A percentile compares a stretch with the other conserved stretches of the same genome.
These are phyloP conservation scores for Stylonectria norvegica DNA, from an alignment of 2,329 filamentous ascomycete genomes.

Conservation along the genomic window DNA sequence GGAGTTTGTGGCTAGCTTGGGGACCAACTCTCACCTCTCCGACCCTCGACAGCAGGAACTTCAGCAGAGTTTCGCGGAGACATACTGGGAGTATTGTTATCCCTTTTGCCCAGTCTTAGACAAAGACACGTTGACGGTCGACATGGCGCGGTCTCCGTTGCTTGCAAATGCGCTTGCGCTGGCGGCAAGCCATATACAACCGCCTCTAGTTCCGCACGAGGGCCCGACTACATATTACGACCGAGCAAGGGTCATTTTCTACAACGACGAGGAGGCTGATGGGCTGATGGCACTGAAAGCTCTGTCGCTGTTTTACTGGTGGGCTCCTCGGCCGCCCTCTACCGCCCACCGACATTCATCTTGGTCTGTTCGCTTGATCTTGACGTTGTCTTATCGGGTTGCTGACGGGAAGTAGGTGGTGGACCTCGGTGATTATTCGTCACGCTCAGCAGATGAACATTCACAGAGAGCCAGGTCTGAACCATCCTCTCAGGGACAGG, in stretches of 20 bases:
- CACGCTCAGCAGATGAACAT: slow-evolving; percentile 44
- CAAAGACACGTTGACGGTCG: slow-evolving; percentile 26
- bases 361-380: no score
- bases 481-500: slow-evolving; percentile 15
- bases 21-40: slow-evolving; percentile 17
- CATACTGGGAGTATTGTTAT: slow-evolving; percentile 41
- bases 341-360: slow-evolving; percentile 38
- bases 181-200: slow-evolving; percentile 40
- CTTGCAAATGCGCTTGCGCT: slow-evolving; percentile 38
- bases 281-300: slow-evolving; percentile 35
- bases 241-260: slow-evolving; percentile 38
- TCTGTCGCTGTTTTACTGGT: slow-evolving; percentile 43
- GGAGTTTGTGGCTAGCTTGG: slow-evolving; percentile 27
- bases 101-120: slow-evolving; percentile 42
- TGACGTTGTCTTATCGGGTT: no score
- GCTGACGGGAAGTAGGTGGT: no score
- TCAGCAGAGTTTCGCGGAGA: slow-evolving; percentile 40
- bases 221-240: slow-evolving; percentile 39
- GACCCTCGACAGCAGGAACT: slow-evolving; percentile 25
- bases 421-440: slow-evolving; percentile 41
- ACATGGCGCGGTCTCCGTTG: slow-evolving; percentile 32
- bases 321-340: slow-evolving; percentile 38
- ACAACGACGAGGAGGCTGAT: slow-evolving; percentile 39
- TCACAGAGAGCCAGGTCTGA: slow-evolving; percentile 35
- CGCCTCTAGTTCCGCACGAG: slow-evolving; percentile 38